phyloP scores from a whole-genome alignment of 306 rosid species.

The Cicer pinnatifidum region DNA sequence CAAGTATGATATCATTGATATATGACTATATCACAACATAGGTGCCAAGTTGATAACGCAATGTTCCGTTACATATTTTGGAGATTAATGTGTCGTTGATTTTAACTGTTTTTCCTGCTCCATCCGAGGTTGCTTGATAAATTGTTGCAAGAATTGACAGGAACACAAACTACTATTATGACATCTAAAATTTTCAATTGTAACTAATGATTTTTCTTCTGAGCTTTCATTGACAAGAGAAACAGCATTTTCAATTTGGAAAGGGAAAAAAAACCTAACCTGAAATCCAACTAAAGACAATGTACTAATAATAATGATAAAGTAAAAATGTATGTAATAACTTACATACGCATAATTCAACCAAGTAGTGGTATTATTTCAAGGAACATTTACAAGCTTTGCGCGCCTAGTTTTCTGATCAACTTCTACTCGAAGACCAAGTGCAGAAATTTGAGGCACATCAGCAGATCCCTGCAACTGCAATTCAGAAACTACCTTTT shows the following conservation, averaged over 20 bases:
- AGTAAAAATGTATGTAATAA: neutral
- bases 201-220: conserved; percentile 15
- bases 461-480: conserved; percentile 74
- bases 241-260: neutral
- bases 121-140: neutral
- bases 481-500: conserved; percentile 67
- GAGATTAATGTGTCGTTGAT: neutral
- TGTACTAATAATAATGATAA: neutral
- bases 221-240: neutral
- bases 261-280: neutral
- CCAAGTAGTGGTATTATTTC: conserved; percentile 21
- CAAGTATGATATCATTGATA: neutral
- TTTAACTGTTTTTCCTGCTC: conserved; percentile 5
- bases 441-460: conserved; percentile 64
- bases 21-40: neutral
- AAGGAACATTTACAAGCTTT: conserved; percentile 67
- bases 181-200: neutral
- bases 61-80: conserved; percentile 4
- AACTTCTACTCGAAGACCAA: conserved; percentile 78
- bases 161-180: neutral
- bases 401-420: conserved; percentile 67
- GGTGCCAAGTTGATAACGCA: neutral
- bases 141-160: neutral
- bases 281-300: neutral
- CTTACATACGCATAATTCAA: neutral